Base-by-base conservation (phyloP, 1,284 basidiomycete species). In the Rhodotorula sp. region DNA sequence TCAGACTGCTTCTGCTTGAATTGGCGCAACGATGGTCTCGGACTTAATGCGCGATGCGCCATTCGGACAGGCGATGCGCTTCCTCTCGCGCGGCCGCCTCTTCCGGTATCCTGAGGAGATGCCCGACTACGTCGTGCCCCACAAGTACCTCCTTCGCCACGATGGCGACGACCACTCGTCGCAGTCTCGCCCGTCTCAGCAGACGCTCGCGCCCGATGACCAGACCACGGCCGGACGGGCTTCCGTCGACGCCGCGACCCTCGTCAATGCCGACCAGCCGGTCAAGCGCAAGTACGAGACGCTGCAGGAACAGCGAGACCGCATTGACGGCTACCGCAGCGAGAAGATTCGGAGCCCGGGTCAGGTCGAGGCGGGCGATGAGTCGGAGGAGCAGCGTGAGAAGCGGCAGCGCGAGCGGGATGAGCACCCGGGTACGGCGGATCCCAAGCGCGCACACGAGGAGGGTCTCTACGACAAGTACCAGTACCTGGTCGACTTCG, bases 31-130 rank as follows among this genome's bases (percentile, higher is more conserved):
- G 1, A 67, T 67, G 66, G 54, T 66, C 41, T 27, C 59, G 44
- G 68, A 71, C 54, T 49, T 74, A n/a, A 45, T 79, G 25, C 73
- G 77, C 50, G 77, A 78, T 49, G 69, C 73, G 23, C 68, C 70
- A 7, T n/a, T 74, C 21, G 77, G 77, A 13, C 73, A 77, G 59
- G n/a, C 68, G 56, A 21, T 78, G 68, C 72, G 75, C 71, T 53
- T 21, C 9, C n/a, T 66, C n/a, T 70, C 76, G 14, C 62, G 70
- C 17, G 74, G 73, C 17, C 66, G 63, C 19, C 13, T 76, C 27
- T 69, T 77, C 48, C 70, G 70, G 9, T 78, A 72, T 61, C 73
- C 77, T 4, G 78, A 79, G 48, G 67, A 79, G 46, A 68, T 61
- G n/a, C 59, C 69, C 21, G 73, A 66, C 61, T 79, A 73, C 64